phyloP scores from a whole-genome alignment of 2,329 filamentous ascomycete species.

The Meredithiella fracta region DNA sequence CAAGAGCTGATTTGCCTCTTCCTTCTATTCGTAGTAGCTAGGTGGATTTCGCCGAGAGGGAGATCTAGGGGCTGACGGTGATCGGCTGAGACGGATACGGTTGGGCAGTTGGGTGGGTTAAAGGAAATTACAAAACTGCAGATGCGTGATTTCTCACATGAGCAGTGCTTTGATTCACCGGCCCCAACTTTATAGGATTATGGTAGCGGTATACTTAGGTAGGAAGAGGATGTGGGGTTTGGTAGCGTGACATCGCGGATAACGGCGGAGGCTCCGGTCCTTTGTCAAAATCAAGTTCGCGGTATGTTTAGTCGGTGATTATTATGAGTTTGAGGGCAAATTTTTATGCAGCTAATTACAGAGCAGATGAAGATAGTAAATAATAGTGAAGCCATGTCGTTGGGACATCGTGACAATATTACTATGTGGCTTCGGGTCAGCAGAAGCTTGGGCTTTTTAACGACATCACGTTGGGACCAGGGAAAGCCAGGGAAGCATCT shows the following conservation, averaged over 20 bases:
- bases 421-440: background rate
- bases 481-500: background rate
- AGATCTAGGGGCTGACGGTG: no score
- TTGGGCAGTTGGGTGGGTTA: background rate
- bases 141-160: background rate
- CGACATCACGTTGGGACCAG: background rate
- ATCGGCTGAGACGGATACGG: no score
- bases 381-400: background rate
- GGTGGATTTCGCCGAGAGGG: no score
- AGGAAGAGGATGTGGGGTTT: background rate
- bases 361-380: no score
- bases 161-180: background rate
- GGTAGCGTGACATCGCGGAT: background rate
- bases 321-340: no score
- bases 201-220: background rate
- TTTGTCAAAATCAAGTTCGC: background rate
- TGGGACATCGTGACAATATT: background rate
- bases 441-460: background rate
- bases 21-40: no score
- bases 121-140: background rate
- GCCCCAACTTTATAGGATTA: background rate
- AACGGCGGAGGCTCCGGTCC: background rate
- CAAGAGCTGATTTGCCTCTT: background rate
- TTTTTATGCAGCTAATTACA: no score
- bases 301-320: no score